Evolutionary conservation across 805 yeast genomes (phyloP).

Genomic region (Schwanniomyces polymorphus): DNA sequence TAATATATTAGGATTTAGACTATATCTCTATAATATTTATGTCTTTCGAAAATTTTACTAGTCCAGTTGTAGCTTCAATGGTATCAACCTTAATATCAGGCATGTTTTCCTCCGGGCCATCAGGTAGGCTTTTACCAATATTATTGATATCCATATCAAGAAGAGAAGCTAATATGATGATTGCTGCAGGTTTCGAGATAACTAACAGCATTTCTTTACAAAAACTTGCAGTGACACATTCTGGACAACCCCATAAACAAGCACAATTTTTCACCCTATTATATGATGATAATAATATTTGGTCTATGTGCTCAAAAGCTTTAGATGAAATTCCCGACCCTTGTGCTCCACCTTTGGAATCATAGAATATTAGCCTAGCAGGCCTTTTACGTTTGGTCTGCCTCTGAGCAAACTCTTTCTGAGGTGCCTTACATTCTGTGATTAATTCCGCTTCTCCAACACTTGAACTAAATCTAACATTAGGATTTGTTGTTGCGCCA

Average conservation of each 20-base stretch:
- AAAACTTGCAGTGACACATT: slow-evolving; percentile 79
- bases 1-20: neutral
- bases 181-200: slow-evolving; percentile 83
- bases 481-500: slow-evolving; percentile 52
- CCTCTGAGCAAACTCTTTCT: slow-evolving; percentile 84
- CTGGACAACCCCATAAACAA: slow-evolving; percentile 78
- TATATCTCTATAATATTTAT: slow-evolving; percentile 37
- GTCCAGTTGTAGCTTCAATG: slow-evolving; percentile 50
- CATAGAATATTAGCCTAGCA: slow-evolving; percentile 81
- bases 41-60: slow-evolving; percentile 62
- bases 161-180: slow-evolving; percentile 62
- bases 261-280: slow-evolving; percentile 62
- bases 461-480: slow-evolving; percentile 26
- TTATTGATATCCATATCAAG: slow-evolving; percentile 53
- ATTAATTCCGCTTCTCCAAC: slow-evolving; percentile 58
- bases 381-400: slow-evolving; percentile 78
- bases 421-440: slow-evolving; percentile 97
- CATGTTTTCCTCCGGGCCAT: slow-evolving; percentile 78
- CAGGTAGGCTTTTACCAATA: slow-evolving; percentile 44
- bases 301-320: slow-evolving; percentile 76
- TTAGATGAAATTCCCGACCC: slow-evolving; percentile 82
- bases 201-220: slow-evolving; percentile 84
- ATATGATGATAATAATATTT: slow-evolving; percentile 60
- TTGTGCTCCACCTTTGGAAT: slow-evolving; percentile 74
- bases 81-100: slow-evolving; percentile 72